Evolutionary conservation across 768 basidiomycete species (phyloP).

Genomic region (Chalciporus pseudorubinellus): DNA sequence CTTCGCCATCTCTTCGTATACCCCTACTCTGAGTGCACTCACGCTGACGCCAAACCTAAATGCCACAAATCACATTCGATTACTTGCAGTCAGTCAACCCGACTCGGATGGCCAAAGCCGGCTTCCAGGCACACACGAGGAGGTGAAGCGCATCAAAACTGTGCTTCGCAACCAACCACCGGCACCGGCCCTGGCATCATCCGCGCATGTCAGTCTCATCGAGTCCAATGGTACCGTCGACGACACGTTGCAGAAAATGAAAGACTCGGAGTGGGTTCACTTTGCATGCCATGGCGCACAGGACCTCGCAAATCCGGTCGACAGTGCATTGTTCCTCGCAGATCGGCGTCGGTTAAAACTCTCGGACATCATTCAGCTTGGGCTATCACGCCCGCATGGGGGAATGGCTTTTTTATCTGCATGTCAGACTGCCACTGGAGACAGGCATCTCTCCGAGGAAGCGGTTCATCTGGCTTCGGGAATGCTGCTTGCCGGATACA

Average conservation of each 20-base stretch:
- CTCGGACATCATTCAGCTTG: constrained; percentile 2
- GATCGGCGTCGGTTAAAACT: constrained; percentile 1
- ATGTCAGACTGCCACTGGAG: constrained; percentile 42
- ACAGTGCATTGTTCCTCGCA: constrained; percentile 23
- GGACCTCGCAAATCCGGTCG: constrained; percentile 15
- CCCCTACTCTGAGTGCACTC: constrained; percentile 24
- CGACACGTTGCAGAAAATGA: not conserved
- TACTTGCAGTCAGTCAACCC: constrained; percentile 12
- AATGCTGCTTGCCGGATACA: constrained; percentile 35
- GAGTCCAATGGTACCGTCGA: not conserved
- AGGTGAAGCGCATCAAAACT: constrained; percentile 23
- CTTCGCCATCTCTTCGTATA: constrained; percentile 19
- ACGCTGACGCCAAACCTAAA: not conserved
- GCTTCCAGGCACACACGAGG: constrained; percentile 6
- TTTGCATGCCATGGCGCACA: constrained; percentile 33
- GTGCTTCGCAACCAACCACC: too few species aligned
- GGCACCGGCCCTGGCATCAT: too few species aligned
- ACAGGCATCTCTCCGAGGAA: constrained; percentile 34
- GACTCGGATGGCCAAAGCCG: constrained; percentile 1
- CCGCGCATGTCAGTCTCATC: not conserved
- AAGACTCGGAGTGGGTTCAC: constrained; percentile 18
- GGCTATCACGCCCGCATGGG: constrained; percentile 11
- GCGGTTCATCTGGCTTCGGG: constrained; percentile 42
- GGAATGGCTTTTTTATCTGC: constrained; percentile 46
- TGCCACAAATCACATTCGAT: not conserved